phyloP scores from a whole-genome alignment of 176 grass and related monocot genomes.

The Oropetium thomaeum region DNA sequence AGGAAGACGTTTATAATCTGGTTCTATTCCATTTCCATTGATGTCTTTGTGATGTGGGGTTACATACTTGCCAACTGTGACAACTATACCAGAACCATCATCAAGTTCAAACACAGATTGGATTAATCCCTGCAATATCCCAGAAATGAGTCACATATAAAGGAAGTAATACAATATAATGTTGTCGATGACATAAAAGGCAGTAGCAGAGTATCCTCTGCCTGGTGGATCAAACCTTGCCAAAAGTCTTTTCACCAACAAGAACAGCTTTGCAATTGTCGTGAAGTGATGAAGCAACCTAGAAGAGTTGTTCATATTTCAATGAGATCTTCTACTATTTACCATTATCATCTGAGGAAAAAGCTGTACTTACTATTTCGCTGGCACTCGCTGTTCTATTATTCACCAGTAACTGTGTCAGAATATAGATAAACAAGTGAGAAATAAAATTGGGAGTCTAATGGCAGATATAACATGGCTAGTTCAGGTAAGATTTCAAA shows the following conservation, averaged over 20 bases:
- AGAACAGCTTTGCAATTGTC: slow-evolving; percentile 99
- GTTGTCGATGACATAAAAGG: slow-evolving; percentile 3
- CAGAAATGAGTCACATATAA: slow-evolving; percentile 17
- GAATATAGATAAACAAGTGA: slow-evolving; percentile 36
- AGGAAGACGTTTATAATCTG: slow-evolving; percentile 72
- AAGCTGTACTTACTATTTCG: slow-evolving; percentile 85
- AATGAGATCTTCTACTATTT: slow-evolving; percentile 9
- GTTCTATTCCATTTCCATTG: slow-evolving; percentile 94
- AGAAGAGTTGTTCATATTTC: slow-evolving; percentile 5
- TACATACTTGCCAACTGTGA: slow-evolving; percentile 92
- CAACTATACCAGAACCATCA: slow-evolving; percentile 94
- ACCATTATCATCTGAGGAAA: slow-evolving; percentile 12
- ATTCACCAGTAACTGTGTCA: slow-evolving; percentile 79
- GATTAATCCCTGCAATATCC: slow-evolving; percentile 77
- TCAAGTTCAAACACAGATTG: slow-evolving; percentile 97
- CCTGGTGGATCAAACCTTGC: slow-evolving; percentile 61
- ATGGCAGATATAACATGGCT: neutral
- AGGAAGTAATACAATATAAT: slow-evolving; percentile 9
- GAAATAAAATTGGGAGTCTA: slow-evolving; percentile 19
- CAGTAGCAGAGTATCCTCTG: neutral
- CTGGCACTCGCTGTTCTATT: slow-evolving; percentile 92
- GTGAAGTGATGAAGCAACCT: slow-evolving; percentile 98
- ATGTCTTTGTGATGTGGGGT: slow-evolving; percentile 78
- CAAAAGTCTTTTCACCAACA: slow-evolving; percentile 82
- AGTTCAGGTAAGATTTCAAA: slow-evolving; percentile 2